These are phyloP conservation scores for Penicillium sp. DNA, from an alignment of 2,329 filamentous ascomycete species.

Conservation along the genomic window DNA sequence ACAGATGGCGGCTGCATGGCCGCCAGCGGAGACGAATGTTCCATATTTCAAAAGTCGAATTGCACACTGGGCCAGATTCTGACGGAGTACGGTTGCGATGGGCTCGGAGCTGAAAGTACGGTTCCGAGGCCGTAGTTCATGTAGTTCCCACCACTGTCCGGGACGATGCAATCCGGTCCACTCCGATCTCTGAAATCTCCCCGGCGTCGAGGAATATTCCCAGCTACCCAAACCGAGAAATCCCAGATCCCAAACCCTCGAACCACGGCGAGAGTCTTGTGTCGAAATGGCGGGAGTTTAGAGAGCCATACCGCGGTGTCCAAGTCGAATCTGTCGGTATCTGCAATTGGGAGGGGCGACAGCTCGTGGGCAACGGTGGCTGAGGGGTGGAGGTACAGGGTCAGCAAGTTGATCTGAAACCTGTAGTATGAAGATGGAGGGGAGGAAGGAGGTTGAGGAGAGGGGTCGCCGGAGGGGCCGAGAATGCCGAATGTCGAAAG, in stretches of 20 bases:
- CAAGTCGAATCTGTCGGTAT: slow-evolving; percentile 11
- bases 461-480: slow-evolving; percentile 11
- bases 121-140: neutral
- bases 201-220: neutral
- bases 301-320: slow-evolving; percentile 29
- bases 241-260: slow-evolving; percentile 18
- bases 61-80: slow-evolving; percentile 10
- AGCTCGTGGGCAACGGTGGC: slow-evolving; percentile 22
- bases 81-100: slow-evolving; percentile 13
- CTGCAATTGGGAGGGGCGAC: slow-evolving; percentile 20
- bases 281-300: slow-evolving; percentile 20
- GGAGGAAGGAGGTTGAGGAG: slow-evolving; percentile 16
- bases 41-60: slow-evolving; percentile 57
- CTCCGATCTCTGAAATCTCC: neutral
- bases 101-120: neutral
- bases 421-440: slow-evolving; percentile 17
- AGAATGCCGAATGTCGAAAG: slow-evolving; percentile 23
- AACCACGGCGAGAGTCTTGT: slow-evolving; percentile 22
- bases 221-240: slow-evolving; percentile 2
- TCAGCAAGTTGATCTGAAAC: neutral
- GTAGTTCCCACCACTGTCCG: neutral
- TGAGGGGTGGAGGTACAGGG: slow-evolving; percentile 12
- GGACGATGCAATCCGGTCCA: neutral
- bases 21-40: slow-evolving; percentile 89
- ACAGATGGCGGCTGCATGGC: slow-evolving; percentile 77